A percentile compares a stretch with the other conserved stretches of the same genome.
phyloP scores from a whole-genome alignment of 345 rosid species.

The Hibiscus trionum region DNA sequence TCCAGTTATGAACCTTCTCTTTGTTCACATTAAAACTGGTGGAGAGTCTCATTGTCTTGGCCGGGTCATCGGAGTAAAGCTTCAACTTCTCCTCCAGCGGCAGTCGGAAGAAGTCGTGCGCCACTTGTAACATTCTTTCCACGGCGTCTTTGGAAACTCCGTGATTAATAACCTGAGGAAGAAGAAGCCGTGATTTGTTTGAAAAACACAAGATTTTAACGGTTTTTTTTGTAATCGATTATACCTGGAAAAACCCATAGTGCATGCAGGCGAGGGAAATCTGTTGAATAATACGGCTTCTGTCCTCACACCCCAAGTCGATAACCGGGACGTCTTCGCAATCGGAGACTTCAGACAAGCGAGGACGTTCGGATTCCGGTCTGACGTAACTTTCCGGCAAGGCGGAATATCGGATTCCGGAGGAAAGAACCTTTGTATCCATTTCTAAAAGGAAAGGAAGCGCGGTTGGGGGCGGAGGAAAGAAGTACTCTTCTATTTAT shows the following conservation, averaged over 20 bases:
- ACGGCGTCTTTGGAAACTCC: constrained; percentile 33
- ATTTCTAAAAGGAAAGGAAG: constrained; percentile 13
- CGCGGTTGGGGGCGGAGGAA: neutral
- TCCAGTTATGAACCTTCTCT: constrained; percentile 79
- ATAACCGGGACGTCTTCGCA: constrained; percentile 55
- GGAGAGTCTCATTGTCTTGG: constrained; percentile 67
- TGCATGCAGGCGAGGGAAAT: constrained; percentile 45
- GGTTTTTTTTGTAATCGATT: neutral
- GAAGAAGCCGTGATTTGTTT: neutral
- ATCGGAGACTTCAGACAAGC: constrained; percentile 43
- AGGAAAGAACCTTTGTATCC: constrained; percentile 57
- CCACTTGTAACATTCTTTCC: constrained; percentile 43
- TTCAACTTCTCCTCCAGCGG: constrained; percentile 80
- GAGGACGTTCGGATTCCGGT: constrained; percentile 64
- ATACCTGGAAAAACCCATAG: constrained; percentile 73
- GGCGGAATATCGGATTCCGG: constrained; percentile 34
- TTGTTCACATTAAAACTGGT: constrained; percentile 77
- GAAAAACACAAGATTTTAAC: no score
- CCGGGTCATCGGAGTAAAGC: constrained; percentile 74
- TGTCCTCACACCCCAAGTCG: constrained; percentile 46
- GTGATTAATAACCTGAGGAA: constrained; percentile 56
- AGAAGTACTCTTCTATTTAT: neutral
- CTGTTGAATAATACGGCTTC: constrained; percentile 32
- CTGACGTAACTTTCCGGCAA: constrained; percentile 66
- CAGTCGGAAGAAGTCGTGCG: constrained; percentile 47